Evolutionary conservation across 495 filamentous ascomycete species (phyloP).

Genomic region (Aspergillus homomorphus): DNA sequence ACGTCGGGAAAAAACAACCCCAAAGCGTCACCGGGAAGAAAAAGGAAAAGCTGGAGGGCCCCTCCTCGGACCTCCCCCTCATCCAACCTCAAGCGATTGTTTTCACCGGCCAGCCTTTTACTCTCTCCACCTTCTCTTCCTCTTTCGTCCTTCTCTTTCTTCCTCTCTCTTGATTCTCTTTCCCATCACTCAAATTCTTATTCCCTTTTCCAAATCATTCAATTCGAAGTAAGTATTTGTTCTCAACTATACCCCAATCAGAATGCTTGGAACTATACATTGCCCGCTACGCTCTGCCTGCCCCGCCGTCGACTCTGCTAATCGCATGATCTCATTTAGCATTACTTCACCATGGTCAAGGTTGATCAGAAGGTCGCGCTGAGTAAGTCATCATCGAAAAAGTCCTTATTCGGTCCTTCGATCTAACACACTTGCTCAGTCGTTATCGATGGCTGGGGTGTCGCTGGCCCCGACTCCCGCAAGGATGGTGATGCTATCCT

Average conservation of each 20-base stretch:
- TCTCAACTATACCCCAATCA: constrained; percentile 7
- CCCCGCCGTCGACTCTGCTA: constrained; percentile 26
- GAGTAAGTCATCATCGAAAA: constrained; percentile 55
- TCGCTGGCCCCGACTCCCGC: constrained; percentile 72
- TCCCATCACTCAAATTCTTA: constrained; percentile 20
- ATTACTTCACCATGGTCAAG: constrained; percentile 58
- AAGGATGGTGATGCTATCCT: constrained; percentile 91
- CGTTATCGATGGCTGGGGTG: constrained; percentile 98
- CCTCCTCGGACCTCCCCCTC: constrained; percentile 34
- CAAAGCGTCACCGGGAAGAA: constrained; percentile 42
- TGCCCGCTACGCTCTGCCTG: constrained; percentile 16
- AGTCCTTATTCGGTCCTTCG: constrained; percentile 13
- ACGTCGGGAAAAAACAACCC: constrained; percentile 15
- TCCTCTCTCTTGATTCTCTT: constrained; percentile 18
- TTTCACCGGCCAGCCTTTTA: constrained; percentile 31
- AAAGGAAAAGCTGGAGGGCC: constrained; percentile 20
- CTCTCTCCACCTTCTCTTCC: constrained; percentile 17
- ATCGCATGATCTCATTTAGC: constrained; percentile 16
- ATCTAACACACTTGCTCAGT: constrained; percentile 50
- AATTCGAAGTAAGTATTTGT: constrained; percentile 3
- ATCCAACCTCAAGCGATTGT: constrained; percentile 4
- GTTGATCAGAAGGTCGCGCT: constrained; percentile 91
- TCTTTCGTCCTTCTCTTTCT: constrained; percentile 16
- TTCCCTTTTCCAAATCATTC: not conserved
- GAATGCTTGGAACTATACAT: not conserved